Evolutionary conservation across 139 green algal genomes (phyloP).

Genomic region (Coelastrella sp.): DNA sequence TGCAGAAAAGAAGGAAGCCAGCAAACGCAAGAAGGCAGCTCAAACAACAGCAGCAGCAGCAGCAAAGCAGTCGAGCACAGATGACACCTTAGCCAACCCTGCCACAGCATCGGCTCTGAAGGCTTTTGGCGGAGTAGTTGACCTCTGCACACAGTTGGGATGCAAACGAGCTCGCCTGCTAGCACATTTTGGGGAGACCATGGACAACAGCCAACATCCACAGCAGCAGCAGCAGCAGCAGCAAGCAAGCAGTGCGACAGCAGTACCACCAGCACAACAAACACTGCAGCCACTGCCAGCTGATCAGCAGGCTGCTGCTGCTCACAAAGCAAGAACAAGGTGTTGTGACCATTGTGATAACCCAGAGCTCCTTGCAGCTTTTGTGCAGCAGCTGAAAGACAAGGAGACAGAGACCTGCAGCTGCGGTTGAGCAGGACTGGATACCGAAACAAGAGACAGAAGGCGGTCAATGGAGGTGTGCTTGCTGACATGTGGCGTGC

Average conservation of each 20-base stretch:
- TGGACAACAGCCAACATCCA: not conserved
- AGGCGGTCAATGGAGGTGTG: not conserved
- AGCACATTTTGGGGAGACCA: constrained; percentile 24
- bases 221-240: constrained; percentile 6
- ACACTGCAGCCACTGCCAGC: too few relatives aligned
- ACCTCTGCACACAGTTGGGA: not conserved
- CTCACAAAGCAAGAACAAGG: too few relatives aligned
- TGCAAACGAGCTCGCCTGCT: constrained; percentile 26
- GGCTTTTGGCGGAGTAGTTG: constrained; percentile 32
- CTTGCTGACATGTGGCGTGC: not conserved
- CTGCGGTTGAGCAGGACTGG: not conserved
- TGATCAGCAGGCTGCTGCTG: too few relatives aligned
- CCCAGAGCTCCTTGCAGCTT: not conserved
- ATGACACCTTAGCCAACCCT: not conserved
- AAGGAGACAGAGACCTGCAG: constrained; percentile 10
- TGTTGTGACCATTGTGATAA: constrained; percentile 40
- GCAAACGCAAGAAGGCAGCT: constrained; percentile 36
- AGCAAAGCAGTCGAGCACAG: too few relatives aligned
- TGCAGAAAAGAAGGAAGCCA: not conserved
- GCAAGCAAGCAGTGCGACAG: too few relatives aligned
- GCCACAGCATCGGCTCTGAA: constrained; percentile 17
- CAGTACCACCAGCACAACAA: too few relatives aligned
- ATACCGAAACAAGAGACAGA: not conserved
- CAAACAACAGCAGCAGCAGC: not conserved
- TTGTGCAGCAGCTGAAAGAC: constrained; percentile 8